Percentiles rank a stretch among this genome's conserved stretches.
Evolutionary conservation across 83 land plant genomes (phyloP).

Genomic region (Diphasiastrum complanatum): DNA sequence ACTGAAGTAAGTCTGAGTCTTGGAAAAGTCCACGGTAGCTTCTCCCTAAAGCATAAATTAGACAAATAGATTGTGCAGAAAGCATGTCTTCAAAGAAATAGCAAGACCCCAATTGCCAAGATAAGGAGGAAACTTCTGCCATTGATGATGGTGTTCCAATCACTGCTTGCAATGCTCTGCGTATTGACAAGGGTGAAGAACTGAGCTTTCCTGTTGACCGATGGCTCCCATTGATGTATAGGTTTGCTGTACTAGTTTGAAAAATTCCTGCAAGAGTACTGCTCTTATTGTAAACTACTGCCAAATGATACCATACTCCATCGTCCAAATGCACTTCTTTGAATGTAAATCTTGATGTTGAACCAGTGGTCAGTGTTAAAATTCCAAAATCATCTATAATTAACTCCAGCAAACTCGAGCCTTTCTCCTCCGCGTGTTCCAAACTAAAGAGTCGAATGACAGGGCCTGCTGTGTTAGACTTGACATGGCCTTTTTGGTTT

Average conservation of each 20-base stretch:
- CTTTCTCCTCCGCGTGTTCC: slow-evolving; percentile 61
- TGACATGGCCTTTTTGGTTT: too few relatives aligned
- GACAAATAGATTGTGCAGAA: slow-evolving; percentile 65
- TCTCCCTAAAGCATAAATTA: slow-evolving; percentile 84
- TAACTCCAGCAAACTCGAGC: slow-evolving; percentile 60
- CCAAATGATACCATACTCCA: slow-evolving; percentile 87
- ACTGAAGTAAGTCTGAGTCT: slow-evolving; percentile 74
- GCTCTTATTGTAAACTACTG: slow-evolving; percentile 88
- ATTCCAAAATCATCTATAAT: slow-evolving; percentile 70
- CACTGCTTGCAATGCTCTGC: slow-evolving; percentile 79
- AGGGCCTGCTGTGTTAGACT: too few relatives aligned
- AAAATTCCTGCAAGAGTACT: slow-evolving; percentile 96
- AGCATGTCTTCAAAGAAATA: slow-evolving; percentile 95
- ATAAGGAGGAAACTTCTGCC: slow-evolving; percentile 50
- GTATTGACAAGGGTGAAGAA: slow-evolving; percentile 75
- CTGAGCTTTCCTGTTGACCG: slow-evolving; percentile 91
- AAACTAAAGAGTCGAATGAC: slow-evolving; percentile 82
- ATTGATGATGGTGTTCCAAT: slow-evolving; percentile 63
- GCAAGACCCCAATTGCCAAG: slow-evolving; percentile 80
- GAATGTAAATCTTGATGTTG: slow-evolving; percentile 58
- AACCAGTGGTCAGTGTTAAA: slow-evolving; percentile 83
- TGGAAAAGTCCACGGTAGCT: slow-evolving; percentile 94
- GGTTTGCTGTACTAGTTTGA: slow-evolving; percentile 85
- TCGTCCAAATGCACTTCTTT: slow-evolving; percentile 77
- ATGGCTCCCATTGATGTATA: slow-evolving; percentile 84